A percentile compares a stretch with the other conserved stretches of the same genome.
Evolutionary conservation across 1,284 basidiomycete genomes (phyloP).

Genomic region (Ustilago sp.): DNA sequence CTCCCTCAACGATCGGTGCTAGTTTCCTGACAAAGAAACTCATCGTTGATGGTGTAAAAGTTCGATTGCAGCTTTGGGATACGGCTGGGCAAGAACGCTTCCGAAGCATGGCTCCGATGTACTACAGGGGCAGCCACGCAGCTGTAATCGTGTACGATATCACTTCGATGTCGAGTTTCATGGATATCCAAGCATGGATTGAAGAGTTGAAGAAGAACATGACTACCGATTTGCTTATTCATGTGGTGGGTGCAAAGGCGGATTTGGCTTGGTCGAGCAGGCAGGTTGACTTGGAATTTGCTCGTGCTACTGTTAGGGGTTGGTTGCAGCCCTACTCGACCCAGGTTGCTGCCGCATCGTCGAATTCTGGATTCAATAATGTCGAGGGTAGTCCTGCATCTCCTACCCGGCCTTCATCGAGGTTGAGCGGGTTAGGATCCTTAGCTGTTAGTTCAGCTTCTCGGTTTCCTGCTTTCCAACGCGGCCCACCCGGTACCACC

Average conservation of each 20-base stretch:
- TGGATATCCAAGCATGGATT: slow-evolving; percentile 92
- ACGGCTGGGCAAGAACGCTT: slow-evolving; percentile 96
- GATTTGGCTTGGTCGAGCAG: slow-evolving; percentile 73
- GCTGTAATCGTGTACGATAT: slow-evolving; percentile 98
- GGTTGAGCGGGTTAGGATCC: slow-evolving; percentile 74
- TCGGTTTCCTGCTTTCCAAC: slow-evolving; percentile 33
- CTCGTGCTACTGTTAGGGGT: slow-evolving; percentile 72
- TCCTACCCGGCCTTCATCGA: slow-evolving; percentile 83
- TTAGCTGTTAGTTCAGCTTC: slow-evolving; percentile 58
- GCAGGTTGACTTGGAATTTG: slow-evolving; percentile 79
- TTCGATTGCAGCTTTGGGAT: slow-evolving; percentile 86
- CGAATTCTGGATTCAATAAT: neutral
- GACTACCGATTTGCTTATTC: slow-evolving; percentile 82
- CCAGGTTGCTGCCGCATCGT: neutral
- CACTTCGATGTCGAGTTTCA: slow-evolving; percentile 87
- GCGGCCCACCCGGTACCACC: slow-evolving; percentile 2
- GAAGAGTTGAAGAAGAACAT: slow-evolving; percentile 84
- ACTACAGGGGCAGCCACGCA: slow-evolving; percentile 97
- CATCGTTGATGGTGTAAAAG: slow-evolving; percentile 85
- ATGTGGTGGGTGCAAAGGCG: slow-evolving; percentile 89
- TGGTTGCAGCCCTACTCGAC: slow-evolving; percentile 72
- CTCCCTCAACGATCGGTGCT: slow-evolving; percentile 86
- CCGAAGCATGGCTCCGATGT: slow-evolving; percentile 97
- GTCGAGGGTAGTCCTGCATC: slow-evolving; percentile 24
- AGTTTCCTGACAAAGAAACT: slow-evolving; percentile 96